Base-by-base conservation (phyloP, 2,329 filamentous ascomycete species). In the Didymella arachidicola region DNA sequence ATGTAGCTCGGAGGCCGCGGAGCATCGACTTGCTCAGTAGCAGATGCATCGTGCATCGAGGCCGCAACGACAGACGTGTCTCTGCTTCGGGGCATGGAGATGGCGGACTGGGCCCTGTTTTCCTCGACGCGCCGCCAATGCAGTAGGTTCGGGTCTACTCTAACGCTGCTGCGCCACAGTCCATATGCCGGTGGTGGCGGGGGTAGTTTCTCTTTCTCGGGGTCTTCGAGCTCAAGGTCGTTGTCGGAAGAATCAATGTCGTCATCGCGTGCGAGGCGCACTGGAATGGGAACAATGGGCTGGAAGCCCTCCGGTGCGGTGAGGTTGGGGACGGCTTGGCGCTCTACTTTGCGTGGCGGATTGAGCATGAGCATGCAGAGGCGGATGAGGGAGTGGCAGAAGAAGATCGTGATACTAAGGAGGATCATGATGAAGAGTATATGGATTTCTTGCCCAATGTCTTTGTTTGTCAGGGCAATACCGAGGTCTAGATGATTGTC, bases 341-440 rank as follows among this genome's bases (percentile, higher is more conserved):
- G 70, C 19, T 70, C 38, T 47, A 56, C 43, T 36, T 66, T 60
- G 43, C 51, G 26, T 2, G 64, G 65, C 4, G 81, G 81, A 34
- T 82, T 83, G 53, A 87, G 77, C 14, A 89, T 77, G 46, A 90
- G 76, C 77, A 96, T 84, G 75, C 86, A 88, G 4, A 96, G 82
- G 18, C 90, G 87, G 57, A 95, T 85, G 16, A 95, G 79, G 41
- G 88, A 86, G 77, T 96, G 91, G 70, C 87, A 89, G 81, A 96
- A 95, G 78, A 96, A 87, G 64, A 94, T 86, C 2, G 89, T 88
- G 32, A 89, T 84, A 51, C 89, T 80, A 50, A 96, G 79, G 57
- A 96, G 88, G 63, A 93, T 82, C 52, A 97, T 83, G 56, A 96
- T 88, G 59, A 96, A 83, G 52, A 96, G 81, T 59, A 96, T 86